Percentiles rank a stretch among this genome's conserved stretches.
Evolutionary conservation across 805 yeast species (phyloP).

Genomic region (Candida cerambycidarum): DNA sequence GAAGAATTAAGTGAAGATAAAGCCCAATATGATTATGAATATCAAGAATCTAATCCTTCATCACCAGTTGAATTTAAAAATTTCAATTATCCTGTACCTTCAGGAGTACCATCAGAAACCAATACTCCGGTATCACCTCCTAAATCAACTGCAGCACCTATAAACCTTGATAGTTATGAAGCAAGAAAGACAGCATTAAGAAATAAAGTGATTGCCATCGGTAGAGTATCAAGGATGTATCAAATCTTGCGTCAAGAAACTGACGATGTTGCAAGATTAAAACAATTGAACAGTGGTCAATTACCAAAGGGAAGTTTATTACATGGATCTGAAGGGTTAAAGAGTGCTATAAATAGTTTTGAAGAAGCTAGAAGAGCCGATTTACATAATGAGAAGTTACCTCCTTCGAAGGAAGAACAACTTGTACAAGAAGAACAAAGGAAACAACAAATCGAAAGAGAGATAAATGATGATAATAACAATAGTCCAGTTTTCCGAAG

Average conservation of each 20-base stretch:
- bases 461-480: slow-evolving; percentile 26
- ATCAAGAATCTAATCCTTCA: slow-evolving; percentile 18
- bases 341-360: slow-evolving; percentile 65
- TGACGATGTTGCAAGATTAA: slow-evolving; percentile 79
- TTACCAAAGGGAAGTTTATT: slow-evolving; percentile 85
- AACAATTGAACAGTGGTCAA: slow-evolving; percentile 67
- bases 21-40: slow-evolving; percentile 40
- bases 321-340: slow-evolving; percentile 79
- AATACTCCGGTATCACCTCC: slow-evolving; percentile 9
- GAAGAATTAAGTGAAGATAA: slow-evolving; percentile 85
- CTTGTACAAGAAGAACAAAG: slow-evolving; percentile 45
- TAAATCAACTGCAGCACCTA: background rate
- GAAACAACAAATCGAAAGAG: slow-evolving; percentile 41
- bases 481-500: slow-evolving; percentile 40
- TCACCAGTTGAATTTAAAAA: slow-evolving; percentile 15
- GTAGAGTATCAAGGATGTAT: slow-evolving; percentile 93
- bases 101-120: slow-evolving; percentile 2
- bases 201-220: slow-evolving; percentile 91
- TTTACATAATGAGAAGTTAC: slow-evolving; percentile 79
- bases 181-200: slow-evolving; percentile 56
- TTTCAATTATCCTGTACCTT: slow-evolving; percentile 5
- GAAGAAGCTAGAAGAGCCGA: slow-evolving; percentile 84
- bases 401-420: slow-evolving; percentile 70
- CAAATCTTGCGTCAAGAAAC: slow-evolving; percentile 84
- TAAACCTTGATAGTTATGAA: slow-evolving; percentile 30